Evolutionary conservation across 495 filamentous ascomycete genomes (phyloP).

Genomic region (Chaetomium fimeti): DNA sequence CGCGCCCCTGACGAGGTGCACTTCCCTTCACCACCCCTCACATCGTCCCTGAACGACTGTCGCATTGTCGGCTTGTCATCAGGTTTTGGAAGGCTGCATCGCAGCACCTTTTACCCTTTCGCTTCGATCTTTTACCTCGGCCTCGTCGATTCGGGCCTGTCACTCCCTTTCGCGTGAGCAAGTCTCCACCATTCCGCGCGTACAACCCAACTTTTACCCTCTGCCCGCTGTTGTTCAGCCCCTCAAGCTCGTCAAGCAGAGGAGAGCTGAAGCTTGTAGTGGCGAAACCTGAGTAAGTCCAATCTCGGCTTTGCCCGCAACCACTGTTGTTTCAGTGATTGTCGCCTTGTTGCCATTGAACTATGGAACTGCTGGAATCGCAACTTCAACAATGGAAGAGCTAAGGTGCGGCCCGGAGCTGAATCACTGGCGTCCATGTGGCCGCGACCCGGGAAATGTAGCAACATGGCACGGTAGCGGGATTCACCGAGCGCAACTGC

Average conservation of each 20-base stretch:
- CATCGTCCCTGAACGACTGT: slow-evolving; percentile 14
- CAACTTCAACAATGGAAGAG: background rate
- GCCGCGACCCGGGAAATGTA: background rate
- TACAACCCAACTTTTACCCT: slow-evolving; percentile 10
- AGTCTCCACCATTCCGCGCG: slow-evolving; percentile 26
- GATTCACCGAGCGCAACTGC: background rate
- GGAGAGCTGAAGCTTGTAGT: background rate
- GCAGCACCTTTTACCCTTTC: slow-evolving; percentile 1
- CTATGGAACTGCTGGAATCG: background rate
- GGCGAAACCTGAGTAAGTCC: slow-evolving; percentile 15
- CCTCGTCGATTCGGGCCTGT: slow-evolving; percentile 11
- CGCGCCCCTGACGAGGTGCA: slow-evolving; percentile 19
- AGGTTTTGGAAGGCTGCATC: slow-evolving; percentile 1
- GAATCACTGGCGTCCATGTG: background rate
- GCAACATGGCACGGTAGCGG: background rate
- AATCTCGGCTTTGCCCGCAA: background rate
- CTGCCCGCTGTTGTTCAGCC: background rate
- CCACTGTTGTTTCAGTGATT: background rate
- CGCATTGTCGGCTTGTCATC: background rate
- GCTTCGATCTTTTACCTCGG: slow-evolving; percentile 8
- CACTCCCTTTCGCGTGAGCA: slow-evolving; percentile 23
- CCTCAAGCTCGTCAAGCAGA: background rate
- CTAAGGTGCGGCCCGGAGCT: background rate
- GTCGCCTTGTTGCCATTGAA: background rate
- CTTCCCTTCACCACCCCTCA: slow-evolving; percentile 17